These are phyloP conservation scores for Quercus berberidifolia DNA, from an alignment of 306 rosid species.

Conservation along the genomic window DNA sequence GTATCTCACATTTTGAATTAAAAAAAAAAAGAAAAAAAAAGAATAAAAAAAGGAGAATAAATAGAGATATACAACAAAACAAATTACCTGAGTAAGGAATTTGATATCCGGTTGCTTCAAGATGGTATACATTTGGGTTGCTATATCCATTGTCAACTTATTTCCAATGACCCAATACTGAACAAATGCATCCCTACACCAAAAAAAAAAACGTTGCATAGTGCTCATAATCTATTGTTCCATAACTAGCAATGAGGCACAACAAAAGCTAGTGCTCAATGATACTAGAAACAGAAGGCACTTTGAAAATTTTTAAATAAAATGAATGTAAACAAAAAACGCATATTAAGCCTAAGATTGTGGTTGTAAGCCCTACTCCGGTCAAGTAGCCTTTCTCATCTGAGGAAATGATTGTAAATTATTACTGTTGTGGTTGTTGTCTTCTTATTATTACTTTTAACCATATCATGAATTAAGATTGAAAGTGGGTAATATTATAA, in stretches of 20 bases:
- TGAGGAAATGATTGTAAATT: neutral
- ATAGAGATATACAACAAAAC: constrained; percentile 22
- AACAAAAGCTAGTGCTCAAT: neutral
- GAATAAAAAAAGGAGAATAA: constrained; percentile 14
- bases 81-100: constrained; percentile 75
- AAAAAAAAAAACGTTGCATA: neutral
- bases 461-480: neutral
- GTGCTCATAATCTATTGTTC: neutral
- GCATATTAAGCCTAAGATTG: neutral
- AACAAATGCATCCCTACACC: constrained; percentile 64
- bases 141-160: constrained; percentile 79
- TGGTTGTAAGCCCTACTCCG: neutral
- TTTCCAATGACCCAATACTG: constrained; percentile 89
- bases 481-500: neutral
- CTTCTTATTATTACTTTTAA: neutral
- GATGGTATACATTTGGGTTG: constrained; percentile 77
- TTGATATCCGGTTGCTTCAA: constrained; percentile 85
- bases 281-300: neutral
- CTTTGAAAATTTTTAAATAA: neutral
- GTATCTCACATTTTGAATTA: neutral
- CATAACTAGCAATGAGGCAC: neutral
- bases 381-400: neutral
- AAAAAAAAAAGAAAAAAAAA: too few relatives aligned
- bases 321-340: neutral
- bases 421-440: neutral